Evolutionary conservation across 2,329 filamentous ascomycete genomes (phyloP), one percentile per base, ranked within the genome.

Genomic region (Xylaria hypoxylon): DNA sequence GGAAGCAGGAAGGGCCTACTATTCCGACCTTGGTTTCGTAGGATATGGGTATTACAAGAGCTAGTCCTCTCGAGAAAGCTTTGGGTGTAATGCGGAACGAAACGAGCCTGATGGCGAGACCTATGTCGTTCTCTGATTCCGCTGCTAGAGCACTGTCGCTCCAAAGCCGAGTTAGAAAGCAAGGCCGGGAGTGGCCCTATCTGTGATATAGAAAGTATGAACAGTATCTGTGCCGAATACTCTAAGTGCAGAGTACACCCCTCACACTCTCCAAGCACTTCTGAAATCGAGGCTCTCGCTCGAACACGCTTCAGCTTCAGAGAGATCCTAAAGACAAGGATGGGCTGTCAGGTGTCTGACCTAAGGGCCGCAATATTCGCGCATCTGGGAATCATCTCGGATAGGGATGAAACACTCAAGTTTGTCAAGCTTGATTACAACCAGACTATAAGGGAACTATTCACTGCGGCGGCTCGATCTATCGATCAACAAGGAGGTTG

Each of bases 1-100:
- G 11, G 47, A 24, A n/a, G 38, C 24, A 0, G 22, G 35, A 15
- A 13, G 61, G 24, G 15, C 10, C 13, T 68, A 6, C 4, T 68
- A 33, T 31, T 33, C 3, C 64, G 47, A 15, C 59, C 62, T 24
- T 68, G 66, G 66, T 68, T 68, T 40, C 31, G 31, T 35, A 62
- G 66, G 19, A 59, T 65, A 11, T 68, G 66, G 66, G 64, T 61
- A 5, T 62, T 66, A n/a, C 66, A 68, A 50, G 66, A 68, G 35
- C 19, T 68, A 5, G 53, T 59, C 8, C 22, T 68, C 6, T 68
- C 66, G 1, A 51, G 48, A 19, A 48, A 65, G n/a, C 62, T 63
- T 0, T 68, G 66, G 66, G 35, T 66, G 5, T 63, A 68, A 48
- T 66, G 53, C 19, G 66, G 66, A 3, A 31, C 35, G 33, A 44